phyloP scores from a whole-genome alignment of 805 yeast genomes.

The Candida tallmaniae region DNA sequence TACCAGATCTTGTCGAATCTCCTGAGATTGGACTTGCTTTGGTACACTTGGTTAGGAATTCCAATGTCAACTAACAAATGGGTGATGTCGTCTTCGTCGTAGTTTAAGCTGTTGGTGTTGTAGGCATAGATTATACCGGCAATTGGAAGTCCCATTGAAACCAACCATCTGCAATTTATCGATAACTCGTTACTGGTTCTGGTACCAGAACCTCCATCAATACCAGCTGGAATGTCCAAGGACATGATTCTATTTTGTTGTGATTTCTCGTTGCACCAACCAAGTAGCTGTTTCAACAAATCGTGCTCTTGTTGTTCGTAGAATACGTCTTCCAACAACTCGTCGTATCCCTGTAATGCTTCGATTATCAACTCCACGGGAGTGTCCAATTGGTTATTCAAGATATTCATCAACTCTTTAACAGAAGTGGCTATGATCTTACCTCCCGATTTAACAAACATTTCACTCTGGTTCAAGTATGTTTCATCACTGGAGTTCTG shows the following conservation, averaged over 20 bases:
- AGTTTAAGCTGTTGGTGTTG: constrained; percentile 43
- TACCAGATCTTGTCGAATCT: constrained; percentile 45
- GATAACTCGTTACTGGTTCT: constrained; percentile 21
- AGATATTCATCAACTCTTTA: constrained; percentile 29
- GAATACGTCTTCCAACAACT: constrained; percentile 56
- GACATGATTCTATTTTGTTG: constrained; percentile 49
- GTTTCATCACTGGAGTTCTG: constrained; percentile 37
- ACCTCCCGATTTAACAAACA: constrained; percentile 66
- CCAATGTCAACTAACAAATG: constrained; percentile 71
- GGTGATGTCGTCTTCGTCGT: constrained; percentile 37
- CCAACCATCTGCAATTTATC: constrained; percentile 52
- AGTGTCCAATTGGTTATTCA: constrained; percentile 49
- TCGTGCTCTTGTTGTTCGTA: constrained; percentile 35
- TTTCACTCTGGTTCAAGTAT: constrained; percentile 46
- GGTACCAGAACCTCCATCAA: constrained; percentile 77
- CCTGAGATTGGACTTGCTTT: constrained; percentile 34
- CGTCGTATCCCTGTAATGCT: constrained; percentile 81
- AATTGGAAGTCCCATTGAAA: constrained; percentile 71
- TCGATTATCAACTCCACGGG: constrained; percentile 80
- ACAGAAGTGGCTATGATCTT: constrained; percentile 36
- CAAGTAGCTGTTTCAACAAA: constrained; percentile 42
- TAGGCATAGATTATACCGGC: constrained; percentile 59
- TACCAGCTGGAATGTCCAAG: constrained; percentile 76
- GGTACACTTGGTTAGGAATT: constrained; percentile 54
- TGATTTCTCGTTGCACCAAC: constrained; percentile 58